These are phyloP conservation scores for Xylaria bambusicola DNA, from an alignment of 495 filamentous ascomycete species.

Conservation along the genomic window DNA sequence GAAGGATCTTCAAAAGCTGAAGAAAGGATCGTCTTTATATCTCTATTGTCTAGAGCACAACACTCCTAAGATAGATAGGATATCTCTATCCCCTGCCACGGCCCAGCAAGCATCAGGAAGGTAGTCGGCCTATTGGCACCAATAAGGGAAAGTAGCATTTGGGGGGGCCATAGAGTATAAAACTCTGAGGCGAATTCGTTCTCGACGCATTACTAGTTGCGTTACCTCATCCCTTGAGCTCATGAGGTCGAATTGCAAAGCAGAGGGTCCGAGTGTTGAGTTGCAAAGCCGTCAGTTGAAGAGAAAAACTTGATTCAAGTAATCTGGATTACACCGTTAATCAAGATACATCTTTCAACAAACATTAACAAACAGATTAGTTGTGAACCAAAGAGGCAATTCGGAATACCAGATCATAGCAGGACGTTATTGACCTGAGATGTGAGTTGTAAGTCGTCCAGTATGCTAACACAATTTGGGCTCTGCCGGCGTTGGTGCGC, in stretches of 20 bases:
- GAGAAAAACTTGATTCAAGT: slow-evolving; percentile 2
- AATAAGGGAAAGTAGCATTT: slow-evolving; percentile 22
- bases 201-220: slow-evolving; percentile 7
- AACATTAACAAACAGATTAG: neutral
- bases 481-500: slow-evolving; percentile 8
- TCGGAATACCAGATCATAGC: neutral
- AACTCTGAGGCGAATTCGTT: neutral
- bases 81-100: neutral
- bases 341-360: neutral
- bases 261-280: neutral
- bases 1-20: slow-evolving; percentile 7
- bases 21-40: slow-evolving; percentile 19
- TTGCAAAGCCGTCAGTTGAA: neutral
- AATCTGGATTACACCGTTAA: neutral
- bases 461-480: neutral
- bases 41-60: neutral
- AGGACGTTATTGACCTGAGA: neutral
- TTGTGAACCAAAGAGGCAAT: neutral
- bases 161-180: neutral
- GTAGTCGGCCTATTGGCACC: slow-evolving; percentile 15
- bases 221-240: neutral
- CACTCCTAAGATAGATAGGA: slow-evolving; percentile 3
- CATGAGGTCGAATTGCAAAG: neutral
- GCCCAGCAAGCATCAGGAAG: slow-evolving; percentile 16
- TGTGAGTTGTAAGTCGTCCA: neutral